Percentiles rank a stretch among this genome's conserved stretches.
Conservation (phyloP, 2,329 filamentous ascomycete species). For the Aspergillus tamarii region DNA sequence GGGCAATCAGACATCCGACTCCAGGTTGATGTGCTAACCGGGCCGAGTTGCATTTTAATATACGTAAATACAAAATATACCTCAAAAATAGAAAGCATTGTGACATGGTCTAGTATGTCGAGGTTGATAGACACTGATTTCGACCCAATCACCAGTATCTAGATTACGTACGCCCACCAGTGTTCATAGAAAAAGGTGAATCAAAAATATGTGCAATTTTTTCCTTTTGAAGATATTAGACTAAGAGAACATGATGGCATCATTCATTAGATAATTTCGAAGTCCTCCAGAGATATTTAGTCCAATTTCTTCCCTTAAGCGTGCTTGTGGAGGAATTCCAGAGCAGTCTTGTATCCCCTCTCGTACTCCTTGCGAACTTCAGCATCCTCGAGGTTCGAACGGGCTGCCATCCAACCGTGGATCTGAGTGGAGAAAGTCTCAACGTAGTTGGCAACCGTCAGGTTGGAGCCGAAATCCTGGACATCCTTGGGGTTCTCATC, state of each 20-base stretch:
- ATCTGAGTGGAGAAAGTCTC: conserved; percentile 49
- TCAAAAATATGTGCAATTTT: not conserved
- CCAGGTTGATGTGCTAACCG: not conserved
- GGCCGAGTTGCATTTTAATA: no score
- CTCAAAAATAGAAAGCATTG: no score
- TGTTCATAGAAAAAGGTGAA: no score
- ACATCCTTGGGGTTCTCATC: conserved; percentile 59
- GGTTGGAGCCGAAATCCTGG: conserved; percentile 41
- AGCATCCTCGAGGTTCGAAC: conserved; percentile 43
- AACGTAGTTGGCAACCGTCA: conserved; percentile 45
- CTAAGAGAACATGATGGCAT: not conserved
- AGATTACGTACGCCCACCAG: no score
- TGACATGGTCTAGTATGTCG: no score
- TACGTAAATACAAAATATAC: no score
- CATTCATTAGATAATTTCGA: not conserved
- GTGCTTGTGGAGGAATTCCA: conserved; percentile 47
- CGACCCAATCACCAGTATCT: no score
- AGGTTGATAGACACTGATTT: no score
- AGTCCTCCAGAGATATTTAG: not conserved
- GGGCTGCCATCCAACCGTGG: conserved; percentile 53
- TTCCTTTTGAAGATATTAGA: not conserved
- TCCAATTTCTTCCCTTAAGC: conserved; percentile 27
- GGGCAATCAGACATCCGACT: not conserved
- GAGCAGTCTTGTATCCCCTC: conserved; percentile 44
- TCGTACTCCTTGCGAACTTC: conserved; percentile 49